These are phyloP conservation scores for Cymbopogon flexuosus DNA, from an alignment of 202 grass and related monocot genomes.

Conservation along the genomic window DNA sequence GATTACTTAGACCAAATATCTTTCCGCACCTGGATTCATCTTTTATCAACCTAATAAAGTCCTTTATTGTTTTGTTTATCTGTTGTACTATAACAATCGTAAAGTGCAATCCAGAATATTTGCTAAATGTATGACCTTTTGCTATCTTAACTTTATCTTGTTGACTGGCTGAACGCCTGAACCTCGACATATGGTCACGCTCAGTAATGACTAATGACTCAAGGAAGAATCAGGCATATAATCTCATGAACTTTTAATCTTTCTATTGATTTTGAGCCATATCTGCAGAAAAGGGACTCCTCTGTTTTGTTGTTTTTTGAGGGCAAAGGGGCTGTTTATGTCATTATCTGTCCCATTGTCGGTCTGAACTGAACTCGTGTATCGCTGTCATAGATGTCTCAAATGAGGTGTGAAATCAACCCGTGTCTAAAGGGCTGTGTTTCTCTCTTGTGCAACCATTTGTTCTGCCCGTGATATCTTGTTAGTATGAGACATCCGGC, in stretches of 20 bases:
- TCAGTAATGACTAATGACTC: background rate
- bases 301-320: constrained; percentile 28
- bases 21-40: constrained; percentile 32
- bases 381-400: constrained; percentile 24
- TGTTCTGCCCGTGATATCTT: constrained; percentile 8
- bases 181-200: constrained; percentile 16
- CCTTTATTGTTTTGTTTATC: constrained; percentile 17
- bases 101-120: constrained; percentile 26
- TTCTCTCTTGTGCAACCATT: constrained; percentile 23
- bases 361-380: constrained; percentile 30
- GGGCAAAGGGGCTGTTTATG: constrained; percentile 42
- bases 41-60: constrained; percentile 34
- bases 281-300: constrained; percentile 1
- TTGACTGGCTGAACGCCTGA: constrained; percentile 34
- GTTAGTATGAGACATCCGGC: constrained; percentile 12
- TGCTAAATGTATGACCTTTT: constrained; percentile 24
- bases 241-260: constrained; percentile 1
- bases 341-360: constrained; percentile 36
- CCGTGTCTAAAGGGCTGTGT: constrained; percentile 22
- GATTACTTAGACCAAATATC: constrained; percentile 34
- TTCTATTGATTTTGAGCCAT: constrained; percentile 11
- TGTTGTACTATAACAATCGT: constrained; percentile 26
- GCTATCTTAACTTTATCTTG: constrained; percentile 38
- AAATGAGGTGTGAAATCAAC: constrained; percentile 33
- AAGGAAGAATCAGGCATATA: constrained; percentile 15